These are phyloP conservation scores for Epithele typhae DNA, from an alignment of 768 basidiomycete genomes.

Conservation along the genomic window DNA sequence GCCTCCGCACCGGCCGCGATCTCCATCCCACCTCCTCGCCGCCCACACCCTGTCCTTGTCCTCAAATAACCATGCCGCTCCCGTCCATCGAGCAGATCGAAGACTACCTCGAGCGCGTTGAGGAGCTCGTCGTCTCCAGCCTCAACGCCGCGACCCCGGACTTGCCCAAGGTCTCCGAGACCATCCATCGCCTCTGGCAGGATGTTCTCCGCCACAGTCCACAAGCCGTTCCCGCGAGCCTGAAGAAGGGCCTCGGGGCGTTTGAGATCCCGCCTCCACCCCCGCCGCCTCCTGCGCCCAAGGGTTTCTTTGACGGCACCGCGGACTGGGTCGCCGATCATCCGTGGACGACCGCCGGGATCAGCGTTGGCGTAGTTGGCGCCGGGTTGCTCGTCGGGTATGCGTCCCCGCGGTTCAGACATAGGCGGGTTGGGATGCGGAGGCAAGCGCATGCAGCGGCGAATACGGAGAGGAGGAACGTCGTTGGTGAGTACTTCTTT, in stretches of 20 bases:
- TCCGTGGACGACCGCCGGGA: slow-evolving; percentile 55
- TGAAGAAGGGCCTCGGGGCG: slow-evolving; percentile 58
- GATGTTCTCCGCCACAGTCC: slow-evolving; percentile 83
- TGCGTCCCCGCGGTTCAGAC: slow-evolving; percentile 21
- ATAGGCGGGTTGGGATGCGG: slow-evolving; percentile 20
- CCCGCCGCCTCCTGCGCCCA: slow-evolving; percentile 45
- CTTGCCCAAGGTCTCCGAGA: slow-evolving; percentile 61
- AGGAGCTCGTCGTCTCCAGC: slow-evolving; percentile 56
- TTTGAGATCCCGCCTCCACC: slow-evolving; percentile 74
- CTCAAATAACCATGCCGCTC: slow-evolving; percentile 17
- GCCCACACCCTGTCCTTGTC: background rate
- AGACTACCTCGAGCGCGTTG: slow-evolving; percentile 62
- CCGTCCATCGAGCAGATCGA: slow-evolving; percentile 58
- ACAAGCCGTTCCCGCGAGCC: slow-evolving; percentile 35
- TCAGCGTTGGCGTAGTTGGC: slow-evolving; percentile 56
- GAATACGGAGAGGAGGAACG: slow-evolving; percentile 39
- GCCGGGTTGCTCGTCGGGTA: slow-evolving; percentile 61
- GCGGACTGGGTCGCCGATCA: slow-evolving; percentile 51
- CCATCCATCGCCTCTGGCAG: slow-evolving; percentile 64
- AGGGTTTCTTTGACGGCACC: slow-evolving; percentile 41
- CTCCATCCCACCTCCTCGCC: background rate
- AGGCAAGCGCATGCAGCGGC: slow-evolving; percentile 21
- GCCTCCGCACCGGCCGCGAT: background rate
- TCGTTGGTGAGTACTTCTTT: slow-evolving; percentile 32
- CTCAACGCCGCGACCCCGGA: slow-evolving; percentile 53